These are phyloP conservation scores for Hypericum androsaemum DNA, from an alignment of 345 rosid genomes.

Conservation along the genomic window DNA sequence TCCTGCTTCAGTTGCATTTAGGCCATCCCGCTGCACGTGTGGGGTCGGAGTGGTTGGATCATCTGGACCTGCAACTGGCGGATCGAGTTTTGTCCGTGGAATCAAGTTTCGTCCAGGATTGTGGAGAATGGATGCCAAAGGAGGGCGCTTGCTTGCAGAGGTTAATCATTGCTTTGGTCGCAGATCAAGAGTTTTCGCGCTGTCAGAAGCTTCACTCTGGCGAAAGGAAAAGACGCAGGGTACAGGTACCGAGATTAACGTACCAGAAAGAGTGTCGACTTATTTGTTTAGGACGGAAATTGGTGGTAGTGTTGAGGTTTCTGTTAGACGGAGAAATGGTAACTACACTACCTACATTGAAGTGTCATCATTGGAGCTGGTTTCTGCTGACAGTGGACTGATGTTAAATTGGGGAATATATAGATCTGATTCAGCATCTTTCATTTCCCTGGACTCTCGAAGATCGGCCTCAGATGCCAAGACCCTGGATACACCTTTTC, in stretches of 20 bases:
- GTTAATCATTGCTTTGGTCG: constrained; percentile 10
- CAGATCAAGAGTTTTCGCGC: constrained; percentile 32
- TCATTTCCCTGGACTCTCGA: constrained; percentile 38
- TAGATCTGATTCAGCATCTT: constrained; percentile 53
- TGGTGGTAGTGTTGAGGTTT: constrained; percentile 62
- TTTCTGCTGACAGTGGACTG: constrained; percentile 25
- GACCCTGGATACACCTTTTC: constrained; percentile 38
- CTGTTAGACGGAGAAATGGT: constrained; percentile 39
- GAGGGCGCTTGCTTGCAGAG: constrained; percentile 19
- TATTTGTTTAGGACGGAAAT: constrained; percentile 60
- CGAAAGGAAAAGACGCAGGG: constrained; percentile 30
- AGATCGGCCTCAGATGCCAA: constrained; percentile 24
- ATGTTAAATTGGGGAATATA: constrained; percentile 59
- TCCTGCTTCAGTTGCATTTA: constrained; percentile 26
- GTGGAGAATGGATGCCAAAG: constrained; percentile 18
- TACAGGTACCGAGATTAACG: constrained; percentile 24
- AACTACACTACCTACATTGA: constrained; percentile 45
- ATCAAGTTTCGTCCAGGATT: constrained; percentile 14
- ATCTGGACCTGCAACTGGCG: constrained; percentile 25
- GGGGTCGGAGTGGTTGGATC: constrained; percentile 32
- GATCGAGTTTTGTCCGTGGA: constrained; percentile 12
- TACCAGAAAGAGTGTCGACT: constrained; percentile 31
- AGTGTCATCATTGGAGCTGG: constrained; percentile 43
- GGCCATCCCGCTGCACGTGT: constrained; percentile 22
- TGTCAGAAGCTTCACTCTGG: constrained; percentile 38